phyloP scores from a whole-genome alignment of 2,329 filamentous ascomycete genomes.

The Alternaria sp. region DNA sequence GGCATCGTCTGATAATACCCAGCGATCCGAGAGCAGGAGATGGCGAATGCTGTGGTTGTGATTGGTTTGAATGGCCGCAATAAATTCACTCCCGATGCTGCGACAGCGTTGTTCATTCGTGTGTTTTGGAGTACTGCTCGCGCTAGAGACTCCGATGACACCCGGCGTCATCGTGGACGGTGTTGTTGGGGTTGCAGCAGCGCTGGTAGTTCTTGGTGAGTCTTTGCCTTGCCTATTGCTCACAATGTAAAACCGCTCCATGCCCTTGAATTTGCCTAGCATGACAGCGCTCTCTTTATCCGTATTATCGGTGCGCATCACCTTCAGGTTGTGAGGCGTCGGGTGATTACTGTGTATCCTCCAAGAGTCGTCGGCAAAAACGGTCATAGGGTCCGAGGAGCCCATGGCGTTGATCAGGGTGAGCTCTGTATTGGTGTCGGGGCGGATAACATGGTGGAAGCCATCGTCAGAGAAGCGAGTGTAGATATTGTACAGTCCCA shows the following conservation, averaged over 20 bases:
- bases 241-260: conserved; percentile 62
- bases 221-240: conserved; percentile 40
- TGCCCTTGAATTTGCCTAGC: conserved; percentile 49
- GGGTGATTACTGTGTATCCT: conserved; percentile 33
- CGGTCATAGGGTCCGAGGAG: conserved; percentile 52
- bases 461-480: conserved; percentile 57
- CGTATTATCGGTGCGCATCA: conserved; percentile 57
- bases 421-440: conserved; percentile 53
- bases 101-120: conserved; percentile 33
- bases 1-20: conserved; percentile 58
- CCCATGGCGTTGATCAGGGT: conserved; percentile 62
- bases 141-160: conserved; percentile 21
- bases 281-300: conserved; percentile 55
- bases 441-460: conserved; percentile 54
- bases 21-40: conserved; percentile 63
- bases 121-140: conserved; percentile 28
- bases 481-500: conserved; percentile 65
- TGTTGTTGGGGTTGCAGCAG: conserved; percentile 36
- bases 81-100: conserved; percentile 53
- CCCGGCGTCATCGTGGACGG: conserved; percentile 32
- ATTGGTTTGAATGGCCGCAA: conserved; percentile 58
- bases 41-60: conserved; percentile 62
- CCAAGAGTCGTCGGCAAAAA: conserved; percentile 66
- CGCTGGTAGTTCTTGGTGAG: conserved; percentile 33
- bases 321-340: conserved; percentile 52